These are phyloP conservation scores for Glycine tomentella DNA, from an alignment of 306 rosid species.

Conservation along the genomic window DNA sequence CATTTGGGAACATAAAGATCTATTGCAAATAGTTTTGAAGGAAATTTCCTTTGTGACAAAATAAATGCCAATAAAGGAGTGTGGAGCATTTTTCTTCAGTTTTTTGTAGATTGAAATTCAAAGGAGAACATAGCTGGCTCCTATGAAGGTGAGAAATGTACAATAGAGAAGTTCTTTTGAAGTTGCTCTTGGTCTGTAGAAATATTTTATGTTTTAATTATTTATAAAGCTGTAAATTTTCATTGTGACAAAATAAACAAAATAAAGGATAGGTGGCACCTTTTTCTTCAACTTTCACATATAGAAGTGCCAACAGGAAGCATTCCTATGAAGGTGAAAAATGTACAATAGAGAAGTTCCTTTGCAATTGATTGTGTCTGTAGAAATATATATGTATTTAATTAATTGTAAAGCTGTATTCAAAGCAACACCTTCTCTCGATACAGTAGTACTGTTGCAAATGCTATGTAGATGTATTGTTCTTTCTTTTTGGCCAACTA, in stretches of 20 bases:
- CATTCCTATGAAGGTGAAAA: neutral
- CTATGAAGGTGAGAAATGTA: constrained; percentile 7
- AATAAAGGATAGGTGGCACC: neutral
- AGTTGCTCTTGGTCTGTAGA: neutral
- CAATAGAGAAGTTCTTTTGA: neutral
- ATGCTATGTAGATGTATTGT: neutral
- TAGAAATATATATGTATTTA: neutral
- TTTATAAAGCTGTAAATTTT: constrained; percentile 21
- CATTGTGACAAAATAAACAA: neutral
- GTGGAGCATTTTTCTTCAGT: neutral
- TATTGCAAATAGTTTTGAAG: neutral
- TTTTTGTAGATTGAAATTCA: neutral
- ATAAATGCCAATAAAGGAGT: neutral
- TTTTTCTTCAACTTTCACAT: neutral
- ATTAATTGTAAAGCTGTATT: neutral
- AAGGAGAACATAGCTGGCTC: neutral
- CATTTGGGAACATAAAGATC: neutral
- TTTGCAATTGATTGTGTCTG: neutral
- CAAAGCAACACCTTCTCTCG: too few species aligned
- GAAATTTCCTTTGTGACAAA: neutral
- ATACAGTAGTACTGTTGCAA: too few species aligned
- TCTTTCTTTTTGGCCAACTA: neutral
- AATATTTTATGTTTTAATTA: neutral
- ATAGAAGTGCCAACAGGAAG: neutral
- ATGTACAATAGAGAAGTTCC: neutral